A percentile compares a stretch with the other conserved stretches of the same genome.
These are phyloP conservation scores for Gastrolobium villosum DNA, from an alignment of 306 rosid species.

Conservation along the genomic window DNA sequence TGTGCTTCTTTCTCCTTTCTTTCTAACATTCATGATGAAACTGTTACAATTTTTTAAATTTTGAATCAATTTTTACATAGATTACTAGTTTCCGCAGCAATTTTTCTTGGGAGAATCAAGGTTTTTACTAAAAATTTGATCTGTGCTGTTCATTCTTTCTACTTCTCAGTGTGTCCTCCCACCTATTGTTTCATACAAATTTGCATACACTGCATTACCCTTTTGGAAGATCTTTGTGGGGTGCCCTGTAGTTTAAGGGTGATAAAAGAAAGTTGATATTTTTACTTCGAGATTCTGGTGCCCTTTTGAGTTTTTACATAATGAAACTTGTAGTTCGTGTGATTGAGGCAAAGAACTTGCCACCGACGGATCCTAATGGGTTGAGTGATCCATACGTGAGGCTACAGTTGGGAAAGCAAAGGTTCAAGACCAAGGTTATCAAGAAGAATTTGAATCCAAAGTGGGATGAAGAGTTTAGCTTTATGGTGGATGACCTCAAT, in stretches of 20 bases:
- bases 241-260: conserved; percentile 4
- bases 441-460: conserved; percentile 88
- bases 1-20: conserved; percentile 5
- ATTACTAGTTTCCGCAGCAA: conserved; percentile 27
- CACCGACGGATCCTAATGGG: conserved; percentile 88
- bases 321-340: conserved; percentile 93
- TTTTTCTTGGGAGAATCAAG: conserved; percentile 5
- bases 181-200: not conserved
- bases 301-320: conserved; percentile 9
- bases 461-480: conserved; percentile 90
- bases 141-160: conserved; percentile 18
- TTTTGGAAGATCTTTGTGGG: conserved; percentile 47
- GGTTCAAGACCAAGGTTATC: conserved; percentile 80
- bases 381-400: conserved; percentile 93
- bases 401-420: conserved; percentile 90
- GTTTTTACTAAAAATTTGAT: conserved; percentile 23
- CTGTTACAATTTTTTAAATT: not conserved
- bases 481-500: conserved; percentile 82
- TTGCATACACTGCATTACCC: conserved; percentile 44
- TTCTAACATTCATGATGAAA: not conserved
- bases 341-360: conserved; percentile 87
- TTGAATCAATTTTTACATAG: conserved; percentile 12
- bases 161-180: not conserved
- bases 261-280: conserved; percentile 40
- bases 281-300: conserved; percentile 26